phyloP scores from a whole-genome alignment of 139 green algal genomes.

The Micractinium sp. region DNA sequence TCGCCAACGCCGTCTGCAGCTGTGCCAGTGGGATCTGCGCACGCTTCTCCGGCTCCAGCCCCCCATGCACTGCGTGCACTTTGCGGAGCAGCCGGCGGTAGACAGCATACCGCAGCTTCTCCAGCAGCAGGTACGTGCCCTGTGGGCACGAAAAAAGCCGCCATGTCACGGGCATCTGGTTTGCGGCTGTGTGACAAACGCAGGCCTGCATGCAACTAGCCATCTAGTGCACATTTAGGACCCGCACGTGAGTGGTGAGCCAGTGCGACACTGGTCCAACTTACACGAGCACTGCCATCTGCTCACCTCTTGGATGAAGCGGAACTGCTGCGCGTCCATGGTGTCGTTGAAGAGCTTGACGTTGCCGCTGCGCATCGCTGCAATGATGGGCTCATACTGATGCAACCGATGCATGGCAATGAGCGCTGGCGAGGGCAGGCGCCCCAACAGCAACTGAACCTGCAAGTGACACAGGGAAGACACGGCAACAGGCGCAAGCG shows the following conservation, averaged over 20 bases:
- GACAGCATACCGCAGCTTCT: slow-evolving; percentile 77
- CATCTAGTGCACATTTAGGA: too few species aligned
- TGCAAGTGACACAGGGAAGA: background rate
- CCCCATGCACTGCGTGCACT: slow-evolving; percentile 59
- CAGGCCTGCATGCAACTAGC: too few species aligned
- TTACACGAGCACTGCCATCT: background rate
- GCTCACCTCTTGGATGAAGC: slow-evolving; percentile 62
- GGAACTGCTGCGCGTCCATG: slow-evolving; percentile 53
- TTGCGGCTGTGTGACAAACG: too few species aligned
- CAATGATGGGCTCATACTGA: slow-evolving; percentile 62
- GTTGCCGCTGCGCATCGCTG: slow-evolving; percentile 59
- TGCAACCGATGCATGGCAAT: slow-evolving; percentile 64
- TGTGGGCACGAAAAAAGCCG: slow-evolving; percentile 1
- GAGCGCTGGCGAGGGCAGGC: slow-evolving; percentile 57
- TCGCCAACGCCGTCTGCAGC: slow-evolving; percentile 55
- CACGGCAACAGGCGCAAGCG: too few species aligned
- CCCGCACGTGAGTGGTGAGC: too few species aligned
- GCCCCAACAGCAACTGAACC: slow-evolving; percentile 64
- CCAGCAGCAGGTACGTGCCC: slow-evolving; percentile 81
- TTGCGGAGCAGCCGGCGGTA: slow-evolving; percentile 70
- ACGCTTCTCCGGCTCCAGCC: slow-evolving; percentile 65
- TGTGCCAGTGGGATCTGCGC: slow-evolving; percentile 58
- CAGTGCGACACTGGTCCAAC: too few species aligned
- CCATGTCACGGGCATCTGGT: too few species aligned
- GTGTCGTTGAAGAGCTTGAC: slow-evolving; percentile 62